phyloP scores from a whole-genome alignment of 169 alveolate species.

The Plasmodium ovale region DNA sequence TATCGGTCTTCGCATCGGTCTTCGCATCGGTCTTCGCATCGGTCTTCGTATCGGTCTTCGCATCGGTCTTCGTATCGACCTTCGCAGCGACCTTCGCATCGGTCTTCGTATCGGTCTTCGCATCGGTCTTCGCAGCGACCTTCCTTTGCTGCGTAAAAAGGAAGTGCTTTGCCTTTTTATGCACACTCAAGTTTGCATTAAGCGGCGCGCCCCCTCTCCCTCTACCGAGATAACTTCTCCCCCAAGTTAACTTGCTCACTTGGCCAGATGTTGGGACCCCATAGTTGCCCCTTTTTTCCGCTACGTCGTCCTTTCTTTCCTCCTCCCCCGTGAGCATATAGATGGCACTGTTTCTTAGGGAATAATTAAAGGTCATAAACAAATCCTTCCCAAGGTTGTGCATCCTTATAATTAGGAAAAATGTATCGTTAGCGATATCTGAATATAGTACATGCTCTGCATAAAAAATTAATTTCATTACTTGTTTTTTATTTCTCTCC shows the following conservation, averaged over 20 bases:
- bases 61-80: too few relatives aligned
- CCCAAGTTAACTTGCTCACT: too few relatives aligned
- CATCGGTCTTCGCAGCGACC: background rate
- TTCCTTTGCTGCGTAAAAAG: background rate
- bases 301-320: background rate
- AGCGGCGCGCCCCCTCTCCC: background rate
- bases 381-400: conserved; percentile 29
- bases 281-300: too few relatives aligned
- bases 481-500: conserved; percentile 1
- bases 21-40: background rate
- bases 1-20: background rate
- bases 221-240: too few relatives aligned
- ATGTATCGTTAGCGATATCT: background rate
- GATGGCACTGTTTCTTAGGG: background rate
- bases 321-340: background rate
- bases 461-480: conserved; percentile 17
- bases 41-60: background rate
- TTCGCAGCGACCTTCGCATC: background rate
- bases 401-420: conserved; percentile 11
- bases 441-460: conserved; percentile 18
- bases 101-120: background rate
- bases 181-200: background rate
- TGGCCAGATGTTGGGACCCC: too few relatives aligned
- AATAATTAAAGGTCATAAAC: conserved; percentile 2
- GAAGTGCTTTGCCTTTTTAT: background rate